Conservation (phyloP, 352 stramenopile species). For the Globisporangium emineosum region DNA sequence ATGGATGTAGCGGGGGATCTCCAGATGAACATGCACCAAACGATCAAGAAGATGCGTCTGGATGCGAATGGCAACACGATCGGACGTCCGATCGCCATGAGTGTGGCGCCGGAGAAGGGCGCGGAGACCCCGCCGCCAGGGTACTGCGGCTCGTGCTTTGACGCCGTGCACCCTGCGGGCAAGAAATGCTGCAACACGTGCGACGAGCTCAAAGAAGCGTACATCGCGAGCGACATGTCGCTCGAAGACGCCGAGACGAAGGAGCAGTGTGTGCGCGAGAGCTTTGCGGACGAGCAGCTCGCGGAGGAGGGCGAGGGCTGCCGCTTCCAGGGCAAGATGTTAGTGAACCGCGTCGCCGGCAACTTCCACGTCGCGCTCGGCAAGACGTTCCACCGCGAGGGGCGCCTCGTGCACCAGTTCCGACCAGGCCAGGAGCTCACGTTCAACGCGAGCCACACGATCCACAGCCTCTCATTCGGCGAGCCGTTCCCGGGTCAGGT, state of each 20-base stretch:
- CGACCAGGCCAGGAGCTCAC: conserved; percentile 67
- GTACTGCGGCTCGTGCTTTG: conserved; percentile 97
- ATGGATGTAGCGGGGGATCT: conserved; percentile 99
- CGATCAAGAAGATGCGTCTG: conserved; percentile 92
- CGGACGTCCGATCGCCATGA: conserved; percentile 45
- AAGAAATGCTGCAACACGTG: conserved; percentile 84
- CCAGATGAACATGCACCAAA: conserved; percentile 96
- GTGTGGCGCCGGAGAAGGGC: conserved; percentile 20
- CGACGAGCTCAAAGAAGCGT: conserved; percentile 82
- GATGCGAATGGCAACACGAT: conserved; percentile 69
- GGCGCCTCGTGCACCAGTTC: conserved; percentile 80
- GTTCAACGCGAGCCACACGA: conserved; percentile 79
- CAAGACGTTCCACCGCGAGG: conserved; percentile 77
- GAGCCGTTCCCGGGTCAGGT: conserved; percentile 36
- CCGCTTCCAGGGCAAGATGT: conserved; percentile 76
- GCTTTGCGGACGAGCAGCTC: conserved; percentile 52
- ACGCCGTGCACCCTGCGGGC: conserved; percentile 64
- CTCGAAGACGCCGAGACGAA: conserved; percentile 76
- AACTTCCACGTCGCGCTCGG: conserved; percentile 86
- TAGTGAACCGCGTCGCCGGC: conserved; percentile 81
- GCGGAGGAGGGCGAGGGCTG: conserved; percentile 80
- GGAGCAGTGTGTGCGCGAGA: conserved; percentile 78
- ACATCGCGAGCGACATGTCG: conserved; percentile 65
- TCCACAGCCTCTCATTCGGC: conserved; percentile 79
- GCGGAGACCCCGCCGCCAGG: conserved; percentile 57